A percentile compares a stretch with the other conserved stretches of the same genome.
phyloP scores from a whole-genome alignment of 192 early-diverging fungal species.

The Fimicolochytrium jonesii region DNA sequence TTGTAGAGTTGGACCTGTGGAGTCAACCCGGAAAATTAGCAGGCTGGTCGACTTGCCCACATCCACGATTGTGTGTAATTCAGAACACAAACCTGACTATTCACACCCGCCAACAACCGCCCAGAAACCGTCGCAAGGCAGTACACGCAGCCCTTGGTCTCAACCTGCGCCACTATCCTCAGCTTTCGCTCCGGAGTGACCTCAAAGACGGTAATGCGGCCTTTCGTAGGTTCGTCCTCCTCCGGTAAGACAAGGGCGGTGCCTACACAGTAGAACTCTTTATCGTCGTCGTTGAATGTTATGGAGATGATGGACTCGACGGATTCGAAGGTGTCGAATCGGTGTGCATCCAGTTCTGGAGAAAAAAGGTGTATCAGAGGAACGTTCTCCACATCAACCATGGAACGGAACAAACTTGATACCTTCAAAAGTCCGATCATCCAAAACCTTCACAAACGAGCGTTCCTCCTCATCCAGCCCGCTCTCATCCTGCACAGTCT shows the following conservation, averaged over 20 bases:
- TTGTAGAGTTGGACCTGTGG: constrained; percentile 31
- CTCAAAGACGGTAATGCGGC: constrained; percentile 68
- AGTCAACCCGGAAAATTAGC: no score
- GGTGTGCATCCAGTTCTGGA: constrained; percentile 11
- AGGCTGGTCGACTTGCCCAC: no score
- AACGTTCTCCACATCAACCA: no score
- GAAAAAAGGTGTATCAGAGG: no score
- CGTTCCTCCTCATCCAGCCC: constrained; percentile 38
- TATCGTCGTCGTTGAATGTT: not conserved
- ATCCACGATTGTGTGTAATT: no score
- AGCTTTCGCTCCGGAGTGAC: constrained; percentile 46
- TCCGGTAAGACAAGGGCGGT: constrained; percentile 36
- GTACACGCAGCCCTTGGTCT: constrained; percentile 66
- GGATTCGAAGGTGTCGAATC: constrained; percentile 7
- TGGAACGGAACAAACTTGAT: no score
- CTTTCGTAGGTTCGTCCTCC: constrained; percentile 63
- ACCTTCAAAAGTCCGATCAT: constrained; percentile 73
- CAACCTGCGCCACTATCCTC: constrained; percentile 41
- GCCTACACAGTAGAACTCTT: constrained; percentile 16
- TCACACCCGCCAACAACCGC: constrained; percentile 64
- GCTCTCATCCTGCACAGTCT: constrained; percentile 27
- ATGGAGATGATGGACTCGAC: constrained; percentile 11
- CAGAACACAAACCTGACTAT: constrained; percentile 63
- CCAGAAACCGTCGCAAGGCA: constrained; percentile 54
- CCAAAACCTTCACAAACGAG: constrained; percentile 60